These are phyloP conservation scores for Phytopythium aichiense DNA, from an alignment of 352 stramenopile species.

Conservation along the genomic window DNA sequence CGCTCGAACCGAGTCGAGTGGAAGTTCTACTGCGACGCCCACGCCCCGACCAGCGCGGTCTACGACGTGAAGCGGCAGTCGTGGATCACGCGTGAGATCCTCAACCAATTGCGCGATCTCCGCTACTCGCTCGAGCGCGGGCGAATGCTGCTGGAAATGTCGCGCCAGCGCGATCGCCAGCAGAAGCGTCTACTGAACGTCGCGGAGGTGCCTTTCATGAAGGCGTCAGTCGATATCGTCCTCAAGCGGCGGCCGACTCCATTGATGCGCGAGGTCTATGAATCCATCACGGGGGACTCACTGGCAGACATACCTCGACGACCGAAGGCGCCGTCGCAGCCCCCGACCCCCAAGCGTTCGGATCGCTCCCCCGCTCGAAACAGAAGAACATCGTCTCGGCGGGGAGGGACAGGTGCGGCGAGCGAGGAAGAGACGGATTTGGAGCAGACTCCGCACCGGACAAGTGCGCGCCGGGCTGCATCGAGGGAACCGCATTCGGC, in stretches of 20 bases:
- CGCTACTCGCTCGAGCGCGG: conserved; percentile 73
- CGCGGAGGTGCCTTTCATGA: conserved; percentile 56
- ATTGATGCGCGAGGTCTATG: conserved; percentile 70
- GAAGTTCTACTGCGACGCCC: conserved; percentile 74
- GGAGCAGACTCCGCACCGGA: conserved; percentile 7
- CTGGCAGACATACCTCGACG: conserved; percentile 49
- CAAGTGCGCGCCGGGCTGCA: conserved; percentile 1
- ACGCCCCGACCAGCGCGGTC: conserved; percentile 57
- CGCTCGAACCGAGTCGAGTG: conserved; percentile 58
- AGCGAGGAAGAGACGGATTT: conserved; percentile 1
- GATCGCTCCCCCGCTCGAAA: neutral
- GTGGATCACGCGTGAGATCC: conserved; percentile 76
- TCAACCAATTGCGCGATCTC: conserved; percentile 71
- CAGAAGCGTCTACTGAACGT: conserved; percentile 73
- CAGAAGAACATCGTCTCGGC: conserved; percentile 1
- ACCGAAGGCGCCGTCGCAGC: conserved; percentile 12
- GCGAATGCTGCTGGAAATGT: conserved; percentile 84
- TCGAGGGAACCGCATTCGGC: neutral
- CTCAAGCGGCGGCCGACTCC: conserved; percentile 69
- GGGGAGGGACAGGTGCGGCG: neutral
- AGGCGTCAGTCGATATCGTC: conserved; percentile 63
- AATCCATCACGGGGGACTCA: conserved; percentile 47
- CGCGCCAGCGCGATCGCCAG: conserved; percentile 77
- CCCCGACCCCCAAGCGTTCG: conserved; percentile 7
- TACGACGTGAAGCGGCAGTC: conserved; percentile 69